phyloP scores from a whole-genome alignment of 306 rosid genomes.

The Vachellia collinsii region DNA sequence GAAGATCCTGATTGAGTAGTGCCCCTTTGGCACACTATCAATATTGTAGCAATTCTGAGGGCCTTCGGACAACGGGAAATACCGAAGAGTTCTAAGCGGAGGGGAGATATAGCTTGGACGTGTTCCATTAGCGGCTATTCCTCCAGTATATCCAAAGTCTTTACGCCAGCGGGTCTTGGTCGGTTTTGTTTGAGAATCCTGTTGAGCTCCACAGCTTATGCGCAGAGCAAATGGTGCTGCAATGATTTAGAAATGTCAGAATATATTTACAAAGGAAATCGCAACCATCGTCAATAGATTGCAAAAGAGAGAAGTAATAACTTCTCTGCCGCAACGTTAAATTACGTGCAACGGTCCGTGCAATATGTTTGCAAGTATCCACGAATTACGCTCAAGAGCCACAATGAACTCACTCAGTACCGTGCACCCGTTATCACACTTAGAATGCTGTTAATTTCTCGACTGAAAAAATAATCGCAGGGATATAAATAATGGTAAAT shows the following conservation, averaged over 20 bases:
- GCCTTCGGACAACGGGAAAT: slow-evolving; percentile 80
- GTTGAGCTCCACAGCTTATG: slow-evolving; percentile 87
- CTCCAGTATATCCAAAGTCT: slow-evolving; percentile 95
- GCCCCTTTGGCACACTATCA: slow-evolving; percentile 77
- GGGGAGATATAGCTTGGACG: slow-evolving; percentile 68
- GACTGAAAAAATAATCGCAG: background rate
- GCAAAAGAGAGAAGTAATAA: background rate
- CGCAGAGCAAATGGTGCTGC: slow-evolving; percentile 87
- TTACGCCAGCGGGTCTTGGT: slow-evolving; percentile 80
- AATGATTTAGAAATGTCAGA: slow-evolving; percentile 32
- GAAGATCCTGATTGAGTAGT: slow-evolving; percentile 78
- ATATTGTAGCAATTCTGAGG: slow-evolving; percentile 89
- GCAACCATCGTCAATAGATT: slow-evolving; percentile 18
- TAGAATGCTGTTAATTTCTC: slow-evolving; percentile 8
- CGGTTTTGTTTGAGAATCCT: slow-evolving; percentile 67
- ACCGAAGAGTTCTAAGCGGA: slow-evolving; percentile 77
- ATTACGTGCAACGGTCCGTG: slow-evolving; percentile 9
- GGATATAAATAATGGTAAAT: background rate
- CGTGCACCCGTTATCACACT: background rate
- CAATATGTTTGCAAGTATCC: slow-evolving; percentile 22
- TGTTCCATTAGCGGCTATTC: slow-evolving; percentile 78
- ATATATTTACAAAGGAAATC: background rate
- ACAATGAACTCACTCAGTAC: slow-evolving; percentile 1
- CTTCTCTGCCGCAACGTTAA: background rate
- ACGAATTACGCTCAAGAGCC: background rate